Conservation (phyloP, 257 asterid genomes). For the Ehretia macrophylla region DNA sequence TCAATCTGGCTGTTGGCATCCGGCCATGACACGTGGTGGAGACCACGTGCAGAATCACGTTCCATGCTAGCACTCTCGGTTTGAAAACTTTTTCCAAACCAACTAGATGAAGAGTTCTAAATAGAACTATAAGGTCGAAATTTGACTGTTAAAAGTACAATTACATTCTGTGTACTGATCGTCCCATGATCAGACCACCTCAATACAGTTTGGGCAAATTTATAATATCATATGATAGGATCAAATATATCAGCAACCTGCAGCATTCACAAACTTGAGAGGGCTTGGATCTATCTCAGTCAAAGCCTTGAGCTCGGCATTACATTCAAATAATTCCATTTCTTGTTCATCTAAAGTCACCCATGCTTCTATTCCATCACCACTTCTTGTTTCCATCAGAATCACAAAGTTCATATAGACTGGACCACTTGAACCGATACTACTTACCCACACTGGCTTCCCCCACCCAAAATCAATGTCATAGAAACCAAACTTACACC, state of each 20-base stretch:
- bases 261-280: slow-evolving; percentile 1
- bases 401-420: slow-evolving; percentile 53
- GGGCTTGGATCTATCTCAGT: slow-evolving; percentile 53
- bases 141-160: too few species aligned
- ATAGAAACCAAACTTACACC: slow-evolving; percentile 73
- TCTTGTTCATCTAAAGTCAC: slow-evolving; percentile 68
- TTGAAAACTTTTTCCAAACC: too few species aligned
- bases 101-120: too few species aligned
- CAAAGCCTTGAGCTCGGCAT: slow-evolving; percentile 36
- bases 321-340: slow-evolving; percentile 35
- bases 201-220: too few species aligned
- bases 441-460: slow-evolving; percentile 64
- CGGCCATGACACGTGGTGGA: too few species aligned
- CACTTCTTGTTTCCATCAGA: slow-evolving; percentile 49
- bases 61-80: too few species aligned
- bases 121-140: too few species aligned
- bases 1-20: too few species aligned
- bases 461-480: slow-evolving; percentile 83
- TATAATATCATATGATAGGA: too few species aligned
- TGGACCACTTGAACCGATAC: slow-evolving; percentile 43
- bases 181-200: too few species aligned
- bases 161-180: too few species aligned
- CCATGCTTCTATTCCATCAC: slow-evolving; percentile 82
- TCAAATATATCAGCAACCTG: neutral
- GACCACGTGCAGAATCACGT: too few species aligned